Evolutionary conservation across 495 filamentous ascomycete species (phyloP), one percentile per base, ranked within the genome.

Genomic region (Astrothelium subdiscretum): DNA sequence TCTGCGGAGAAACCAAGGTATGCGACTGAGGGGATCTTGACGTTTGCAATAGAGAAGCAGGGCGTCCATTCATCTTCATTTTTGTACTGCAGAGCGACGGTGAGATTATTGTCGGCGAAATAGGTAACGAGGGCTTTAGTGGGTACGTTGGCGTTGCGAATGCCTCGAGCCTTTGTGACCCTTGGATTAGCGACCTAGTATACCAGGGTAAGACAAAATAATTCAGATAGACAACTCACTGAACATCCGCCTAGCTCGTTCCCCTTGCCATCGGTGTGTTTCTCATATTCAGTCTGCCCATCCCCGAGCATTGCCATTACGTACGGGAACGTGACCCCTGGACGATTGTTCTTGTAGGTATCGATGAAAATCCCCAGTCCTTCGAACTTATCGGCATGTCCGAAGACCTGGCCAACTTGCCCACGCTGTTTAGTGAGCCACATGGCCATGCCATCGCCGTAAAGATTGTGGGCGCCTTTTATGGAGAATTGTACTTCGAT

Each of bases 321-420:
- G 69, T 96, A 97, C 42, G 95, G 95, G 75, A 99, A 99, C 26
- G 95, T 86, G 20, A 87, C 86, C 11, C 95, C 95, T 10, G 95
- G 95, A 20, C 95, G 85, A 78, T 96, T 95, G 78, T 99, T 99
- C 85, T 99, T 99, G 79, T 99, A 99, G 54, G 95, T 99, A 72
- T 99, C 95, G 77, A 99, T 85, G 81, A 99, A 97, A 70, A 99
- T 81, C 43, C 94, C 95, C 15, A 99, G 82, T 13, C 95, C 95
- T 69, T 97, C 94, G 67, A 97, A 99, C 54, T 83, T 82, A 75
- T 99, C 95, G 18, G 80, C 81, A 35, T 81, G 84, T 18, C 95
- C 95, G 71, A 99, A 99, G 24, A 99, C 95, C 18, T 86, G 83
- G 26, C 95, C 95, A 32, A 76, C 74, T 59, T 83, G 81, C 24